Conservation (phyloP, 805 yeast genomes). For the Metschnikowia reukaufii region DNA sequence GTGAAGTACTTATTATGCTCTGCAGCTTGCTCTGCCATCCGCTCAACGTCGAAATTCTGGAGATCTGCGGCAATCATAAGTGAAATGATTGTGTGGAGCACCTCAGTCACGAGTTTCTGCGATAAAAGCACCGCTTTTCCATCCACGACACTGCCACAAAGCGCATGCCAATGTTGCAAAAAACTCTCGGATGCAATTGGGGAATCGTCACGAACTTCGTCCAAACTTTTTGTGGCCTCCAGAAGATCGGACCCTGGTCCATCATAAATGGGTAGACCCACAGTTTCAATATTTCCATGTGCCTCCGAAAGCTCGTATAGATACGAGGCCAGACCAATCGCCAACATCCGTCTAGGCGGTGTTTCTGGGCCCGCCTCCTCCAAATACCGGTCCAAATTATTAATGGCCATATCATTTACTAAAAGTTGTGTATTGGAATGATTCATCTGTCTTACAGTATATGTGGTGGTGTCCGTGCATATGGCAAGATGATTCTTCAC, state of each 20-base stretch:
- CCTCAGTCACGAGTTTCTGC: constrained; percentile 26
- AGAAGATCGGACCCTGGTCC: constrained; percentile 10
- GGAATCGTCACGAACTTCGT: constrained; percentile 41
- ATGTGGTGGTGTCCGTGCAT: constrained; percentile 60
- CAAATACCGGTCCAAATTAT: neutral
- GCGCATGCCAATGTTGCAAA: constrained; percentile 46
- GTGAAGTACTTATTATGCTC: constrained; percentile 33
- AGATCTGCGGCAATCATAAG: constrained; percentile 26
- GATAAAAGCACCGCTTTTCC: constrained; percentile 40
- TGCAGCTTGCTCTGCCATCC: constrained; percentile 21
- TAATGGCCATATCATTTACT: constrained; percentile 25
- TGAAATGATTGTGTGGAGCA: constrained; percentile 28
- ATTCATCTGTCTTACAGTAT: constrained; percentile 70
- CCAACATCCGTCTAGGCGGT: constrained; percentile 19
- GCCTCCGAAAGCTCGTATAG: constrained; percentile 35
- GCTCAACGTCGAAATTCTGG: constrained; percentile 15
- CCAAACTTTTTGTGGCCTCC: constrained; percentile 22
- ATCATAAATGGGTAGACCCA: constrained; percentile 25
- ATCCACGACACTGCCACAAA: constrained; percentile 56
- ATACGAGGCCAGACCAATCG: constrained; percentile 30
- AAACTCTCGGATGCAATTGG: constrained; percentile 61
- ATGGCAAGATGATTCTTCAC: constrained; percentile 49
- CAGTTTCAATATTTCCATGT: constrained; percentile 33
- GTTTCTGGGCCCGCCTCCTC: neutral
- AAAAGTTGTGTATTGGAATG: constrained; percentile 84